Base-by-base conservation (phyloP, 1,139 yeast genomes). In the Taiozyma sp. region DNA sequence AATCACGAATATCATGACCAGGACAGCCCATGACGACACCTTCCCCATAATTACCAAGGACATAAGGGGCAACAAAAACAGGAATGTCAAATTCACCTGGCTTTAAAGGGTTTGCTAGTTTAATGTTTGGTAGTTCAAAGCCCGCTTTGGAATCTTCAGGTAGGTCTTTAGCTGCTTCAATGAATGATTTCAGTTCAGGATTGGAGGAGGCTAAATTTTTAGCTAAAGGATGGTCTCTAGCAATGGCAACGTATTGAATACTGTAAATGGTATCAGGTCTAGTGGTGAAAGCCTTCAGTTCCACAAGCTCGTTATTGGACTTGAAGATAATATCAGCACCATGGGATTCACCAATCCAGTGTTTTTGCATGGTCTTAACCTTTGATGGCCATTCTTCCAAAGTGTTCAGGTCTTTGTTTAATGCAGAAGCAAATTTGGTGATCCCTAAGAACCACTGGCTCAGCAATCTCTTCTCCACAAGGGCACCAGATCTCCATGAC, bases 11-110 rank as follows among this genome's bases (percentile, higher is more conserved):
- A 65, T 93, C 98, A 67, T 92, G 98, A 0, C 87, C 97, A 2
- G 99, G 99, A 62, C 96, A 89, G 1, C 99, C 99, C 98, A 93
- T 92, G 0, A 93, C 98, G 1, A 97, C 96, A 45, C 96, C 96
- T 56, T 80, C 80, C 0, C 97, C 98, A 64, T 92, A 92, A 6
- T 79, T 73, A 6, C 87, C 83, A 40, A 92, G 67, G 1, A 93
- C 98, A 67, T 91, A 93, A 0, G 97, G 96, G 0, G 98, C 97
- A 2, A 79, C 92, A 71, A 80, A 93, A 0, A 93, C 82, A 0
- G 97, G 97, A 8, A 92, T 57, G 48, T 76, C 71, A 30, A 54
- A 58, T 0, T 54, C 53, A 1, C 56, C 55, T 19, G 54, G 47
- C 2, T 65, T 65, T 2, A 92, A 67, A 1, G 98, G 99, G 55